Base-by-base conservation (phyloP, 495 filamentous ascomycete genomes). In the Alectoria sarmentosa region DNA sequence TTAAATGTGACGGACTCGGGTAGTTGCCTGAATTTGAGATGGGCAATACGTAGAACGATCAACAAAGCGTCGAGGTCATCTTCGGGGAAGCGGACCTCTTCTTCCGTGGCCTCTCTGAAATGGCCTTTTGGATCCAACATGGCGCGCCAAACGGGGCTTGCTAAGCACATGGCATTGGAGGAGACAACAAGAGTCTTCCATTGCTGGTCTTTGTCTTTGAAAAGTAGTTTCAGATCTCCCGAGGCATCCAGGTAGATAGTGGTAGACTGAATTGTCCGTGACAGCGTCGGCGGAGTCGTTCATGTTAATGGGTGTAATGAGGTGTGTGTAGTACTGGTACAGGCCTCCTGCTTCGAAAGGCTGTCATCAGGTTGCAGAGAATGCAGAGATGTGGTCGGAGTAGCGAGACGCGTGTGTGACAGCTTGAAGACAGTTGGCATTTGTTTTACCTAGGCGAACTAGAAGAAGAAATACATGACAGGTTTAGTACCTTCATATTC, bases 181-280 rank as follows among this genome's bases (percentile, higher is more conserved):
- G 62, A 64, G 39, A 64, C 62, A 21, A 59, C 19, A 36, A 64
- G n/a, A 64, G 21, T 7, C 19, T 48, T 38, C 23, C 36, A n/a
- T 38, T 13, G 4, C 26, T 32, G 37, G 19, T 23, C 37, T n/a
- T n/a, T n/a, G n/a, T n/a, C n/a, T n/a, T n/a, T n/a, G n/a, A n/a
- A n/a, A n/a, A n/a, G n/a, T 9, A 62, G 26, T 21, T 28, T 46
- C 17, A 46, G 28, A 48, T 46, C 61, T 13, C 44, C 44, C 3
- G 62, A 48, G 11, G 62, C 8, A 23, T 49, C 46, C 10, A 49
- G n/a, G n/a, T n/a, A n/a, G 23, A 30, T 19, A 42, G 34, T 19
- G 26, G n/a, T 32, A 42, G 28, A 21, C 10, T 8, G 37, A 36
- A n/a, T n/a, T n/a, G n/a, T n/a, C n/a, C n/a, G n/a, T 38, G 36